These are phyloP conservation scores for Paramecium octaurelia DNA, from an alignment of 73 alveolate genomes.

Conservation along the genomic window DNA sequence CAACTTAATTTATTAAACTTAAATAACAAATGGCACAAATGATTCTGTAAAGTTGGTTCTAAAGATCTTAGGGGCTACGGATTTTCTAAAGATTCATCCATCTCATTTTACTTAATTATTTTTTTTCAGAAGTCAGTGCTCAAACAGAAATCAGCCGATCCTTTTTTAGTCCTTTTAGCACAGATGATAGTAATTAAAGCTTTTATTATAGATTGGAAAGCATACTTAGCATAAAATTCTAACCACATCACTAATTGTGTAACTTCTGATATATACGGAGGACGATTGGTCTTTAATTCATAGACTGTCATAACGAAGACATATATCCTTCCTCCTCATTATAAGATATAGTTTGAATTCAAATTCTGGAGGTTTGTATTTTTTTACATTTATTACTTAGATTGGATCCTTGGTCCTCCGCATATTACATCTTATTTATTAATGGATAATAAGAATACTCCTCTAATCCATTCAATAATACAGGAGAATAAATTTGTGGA, in stretches of 20 bases:
- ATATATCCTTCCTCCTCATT: not conserved
- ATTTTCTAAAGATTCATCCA: too few relatives aligned
- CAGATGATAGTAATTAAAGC: not conserved
- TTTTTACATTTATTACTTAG: not conserved
- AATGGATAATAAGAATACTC: not conserved
- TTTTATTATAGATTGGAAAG: not conserved
- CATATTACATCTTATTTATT: not conserved
- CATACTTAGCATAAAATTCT: not conserved
- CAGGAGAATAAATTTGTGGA: not conserved
- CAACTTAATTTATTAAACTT: too few relatives aligned
- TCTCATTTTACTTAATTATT: too few relatives aligned
- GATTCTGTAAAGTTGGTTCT: too few relatives aligned
- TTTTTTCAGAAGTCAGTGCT: not conserved
- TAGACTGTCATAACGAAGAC: not conserved
- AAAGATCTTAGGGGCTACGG: too few relatives aligned
- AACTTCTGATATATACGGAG: not conserved
- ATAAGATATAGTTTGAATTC: not conserved
- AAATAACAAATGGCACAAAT: too few relatives aligned
- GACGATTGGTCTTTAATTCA: not conserved
- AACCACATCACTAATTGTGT: not conserved
- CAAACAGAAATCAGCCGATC: not conserved
- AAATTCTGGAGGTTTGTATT: not conserved
- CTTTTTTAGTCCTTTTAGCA: not conserved
- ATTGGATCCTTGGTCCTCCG: not conserved
- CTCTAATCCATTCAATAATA: not conserved